These are phyloP conservation scores for Ananas comosus DNA, from an alignment of 176 grass and related monocot species.

Conservation along the genomic window DNA sequence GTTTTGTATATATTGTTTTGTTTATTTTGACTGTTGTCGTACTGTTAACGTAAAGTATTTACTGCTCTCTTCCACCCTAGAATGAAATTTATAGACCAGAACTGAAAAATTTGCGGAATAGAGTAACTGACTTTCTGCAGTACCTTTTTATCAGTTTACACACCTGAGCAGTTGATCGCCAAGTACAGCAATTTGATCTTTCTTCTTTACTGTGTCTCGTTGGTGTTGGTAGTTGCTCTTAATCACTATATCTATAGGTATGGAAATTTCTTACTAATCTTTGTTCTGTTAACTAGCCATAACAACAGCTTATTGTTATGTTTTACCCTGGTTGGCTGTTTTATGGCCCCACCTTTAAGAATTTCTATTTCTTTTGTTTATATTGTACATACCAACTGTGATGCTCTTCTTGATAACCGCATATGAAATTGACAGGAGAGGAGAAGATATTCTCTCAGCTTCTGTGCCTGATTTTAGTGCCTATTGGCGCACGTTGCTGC, in stretches of 20 bases:
- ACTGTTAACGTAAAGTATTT: too few species aligned
- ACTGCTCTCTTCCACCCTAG: too few species aligned
- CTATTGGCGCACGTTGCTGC: conserved; percentile 76
- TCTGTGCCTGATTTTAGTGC: conserved; percentile 42
- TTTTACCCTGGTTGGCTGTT: too few species aligned
- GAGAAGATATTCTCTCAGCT: conserved; percentile 51
- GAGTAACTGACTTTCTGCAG: conserved; percentile 19
- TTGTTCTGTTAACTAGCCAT: too few species aligned
- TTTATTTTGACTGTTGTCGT: too few species aligned
- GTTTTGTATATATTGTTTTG: too few species aligned
- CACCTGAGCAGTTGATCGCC: conserved; percentile 73
- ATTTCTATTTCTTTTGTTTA: background rate
- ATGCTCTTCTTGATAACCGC: conserved; percentile 17
- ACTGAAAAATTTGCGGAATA: background rate
- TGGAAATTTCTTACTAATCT: background rate
- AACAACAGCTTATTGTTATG: too few species aligned
- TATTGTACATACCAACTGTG: background rate
- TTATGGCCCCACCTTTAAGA: too few species aligned
- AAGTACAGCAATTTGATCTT: conserved; percentile 97
- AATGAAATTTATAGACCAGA: too few species aligned
- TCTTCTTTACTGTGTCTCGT: conserved; percentile 80
- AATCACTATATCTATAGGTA: conserved; percentile 93
- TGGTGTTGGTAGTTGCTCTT: conserved; percentile 71
- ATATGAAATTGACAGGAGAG: conserved; percentile 44
- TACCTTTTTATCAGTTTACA: conserved; percentile 59